A percentile compares a stretch with the other conserved stretches of the same genome.
Conservation (phyloP, 2,329 filamentous ascomycete species). For the Mycogone perniciosa region DNA sequence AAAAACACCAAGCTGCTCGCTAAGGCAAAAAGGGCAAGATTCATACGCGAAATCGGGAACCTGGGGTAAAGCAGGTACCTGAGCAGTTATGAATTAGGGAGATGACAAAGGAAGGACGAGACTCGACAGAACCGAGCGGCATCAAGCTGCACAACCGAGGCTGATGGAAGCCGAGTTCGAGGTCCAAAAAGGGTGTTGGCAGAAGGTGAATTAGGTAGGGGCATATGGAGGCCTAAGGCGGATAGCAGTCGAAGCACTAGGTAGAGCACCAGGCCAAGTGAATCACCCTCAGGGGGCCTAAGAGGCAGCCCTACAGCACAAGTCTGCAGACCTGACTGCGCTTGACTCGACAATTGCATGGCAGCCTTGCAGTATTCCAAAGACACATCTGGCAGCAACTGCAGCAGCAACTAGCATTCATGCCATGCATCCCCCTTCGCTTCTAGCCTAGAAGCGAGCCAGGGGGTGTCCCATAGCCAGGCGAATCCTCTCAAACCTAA, state of each 20-base stretch:
- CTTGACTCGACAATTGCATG: no score
- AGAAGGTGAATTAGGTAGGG: not conserved
- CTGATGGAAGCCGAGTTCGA: not conserved
- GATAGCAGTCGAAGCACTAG: no score
- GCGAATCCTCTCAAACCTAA: no score
- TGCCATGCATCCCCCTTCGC: not conserved
- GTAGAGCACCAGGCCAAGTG: not conserved
- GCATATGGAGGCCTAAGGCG: not conserved
- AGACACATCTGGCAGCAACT: not conserved
- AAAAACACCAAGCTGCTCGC: constrained; percentile 11
- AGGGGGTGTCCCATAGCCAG: not conserved
- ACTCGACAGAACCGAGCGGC: not conserved
- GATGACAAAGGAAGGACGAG: not conserved
- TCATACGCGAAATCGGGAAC: not conserved
- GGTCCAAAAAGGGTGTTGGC: not conserved
- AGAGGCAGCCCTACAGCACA: no score
- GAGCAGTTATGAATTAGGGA: not conserved
- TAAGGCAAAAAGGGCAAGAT: constrained; percentile 20
- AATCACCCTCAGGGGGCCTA: not conserved
- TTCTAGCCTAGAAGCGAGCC: not conserved
- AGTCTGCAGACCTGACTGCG: no score
- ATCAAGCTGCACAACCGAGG: not conserved
- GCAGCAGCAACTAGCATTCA: not conserved
- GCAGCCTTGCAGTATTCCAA: no score
- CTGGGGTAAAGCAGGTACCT: not conserved